Percentiles rank a stretch among this genome's conserved stretches.
These are phyloP conservation scores for Aspergillus costaricaensis DNA, from an alignment of 2,329 filamentous ascomycete genomes.

Conservation along the genomic window DNA sequence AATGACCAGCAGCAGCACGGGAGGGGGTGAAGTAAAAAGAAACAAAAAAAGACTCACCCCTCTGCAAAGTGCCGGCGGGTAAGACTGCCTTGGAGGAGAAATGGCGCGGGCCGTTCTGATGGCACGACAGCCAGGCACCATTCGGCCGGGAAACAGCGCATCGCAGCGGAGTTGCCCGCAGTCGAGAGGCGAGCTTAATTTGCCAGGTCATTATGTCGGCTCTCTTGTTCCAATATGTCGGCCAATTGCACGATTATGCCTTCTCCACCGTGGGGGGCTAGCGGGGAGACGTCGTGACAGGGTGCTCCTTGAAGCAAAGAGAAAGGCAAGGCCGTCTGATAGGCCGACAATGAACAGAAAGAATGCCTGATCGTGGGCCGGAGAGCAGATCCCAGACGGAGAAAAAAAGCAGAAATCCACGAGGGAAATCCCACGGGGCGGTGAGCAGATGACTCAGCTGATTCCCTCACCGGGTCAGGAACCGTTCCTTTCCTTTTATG, in stretches of 20 bases:
- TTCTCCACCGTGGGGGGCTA: constrained; percentile 19
- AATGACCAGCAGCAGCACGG: constrained; percentile 1
- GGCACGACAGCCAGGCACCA: constrained; percentile 28
- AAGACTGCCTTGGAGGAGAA: constrained; percentile 15
- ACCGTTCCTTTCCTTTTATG: background rate
- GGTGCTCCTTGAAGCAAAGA: background rate
- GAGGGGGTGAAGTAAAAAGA: background rate
- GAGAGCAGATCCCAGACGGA: constrained; percentile 1
- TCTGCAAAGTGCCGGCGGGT: constrained; percentile 13
- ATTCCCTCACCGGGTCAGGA: background rate
- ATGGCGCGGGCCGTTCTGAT: constrained; percentile 16
- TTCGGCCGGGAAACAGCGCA: constrained; percentile 33
- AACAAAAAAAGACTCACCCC: constrained; percentile 6
- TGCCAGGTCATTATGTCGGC: constrained; percentile 32
- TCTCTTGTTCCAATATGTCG: constrained; percentile 3
- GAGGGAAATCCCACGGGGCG: background rate
- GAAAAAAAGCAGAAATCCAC: constrained; percentile 1
- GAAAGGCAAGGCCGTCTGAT: background rate
- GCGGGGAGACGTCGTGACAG: constrained; percentile 12
- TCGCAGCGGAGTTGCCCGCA: constrained; percentile 36
- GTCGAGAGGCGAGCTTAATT: constrained; percentile 31
- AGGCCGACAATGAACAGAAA: background rate
- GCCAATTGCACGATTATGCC: constrained; percentile 18
- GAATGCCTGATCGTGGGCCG: background rate
- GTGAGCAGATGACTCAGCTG: constrained; percentile 1